These are phyloP conservation scores for Monosporascus sp. DNA, from an alignment of 2,329 filamentous ascomycete genomes.

Conservation along the genomic window DNA sequence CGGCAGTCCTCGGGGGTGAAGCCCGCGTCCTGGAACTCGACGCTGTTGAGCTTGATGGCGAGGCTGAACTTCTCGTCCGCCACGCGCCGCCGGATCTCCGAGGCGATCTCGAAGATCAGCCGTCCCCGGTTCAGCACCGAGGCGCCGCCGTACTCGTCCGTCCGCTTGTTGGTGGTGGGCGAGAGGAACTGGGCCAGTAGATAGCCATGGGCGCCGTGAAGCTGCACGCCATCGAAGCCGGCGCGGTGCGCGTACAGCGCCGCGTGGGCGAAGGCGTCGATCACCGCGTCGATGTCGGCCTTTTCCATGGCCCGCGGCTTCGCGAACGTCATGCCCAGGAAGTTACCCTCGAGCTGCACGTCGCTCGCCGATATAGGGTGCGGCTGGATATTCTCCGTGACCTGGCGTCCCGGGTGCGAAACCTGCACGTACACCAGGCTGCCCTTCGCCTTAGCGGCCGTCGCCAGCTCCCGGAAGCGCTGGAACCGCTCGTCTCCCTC, in stretches of 20 bases:
- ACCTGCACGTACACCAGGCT: conserved; percentile 56
- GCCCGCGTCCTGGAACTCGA: conserved; percentile 43
- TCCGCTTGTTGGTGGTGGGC: conserved; percentile 44
- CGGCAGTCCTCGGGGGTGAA: conserved; percentile 17
- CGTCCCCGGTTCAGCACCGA: conserved; percentile 41
- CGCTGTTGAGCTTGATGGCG: conserved; percentile 51
- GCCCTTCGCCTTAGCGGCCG: conserved; percentile 44
- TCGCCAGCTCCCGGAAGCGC: conserved; percentile 46
- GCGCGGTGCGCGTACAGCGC: conserved; percentile 18
- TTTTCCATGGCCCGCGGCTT: conserved; percentile 24
- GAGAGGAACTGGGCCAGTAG: conserved; percentile 53
- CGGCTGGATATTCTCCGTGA: conserved; percentile 24
- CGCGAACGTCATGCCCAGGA: conserved; percentile 43
- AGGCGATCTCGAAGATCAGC: conserved; percentile 47
- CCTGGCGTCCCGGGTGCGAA: conserved; percentile 57
- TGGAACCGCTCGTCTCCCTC: conserved; percentile 45
- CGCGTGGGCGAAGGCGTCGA: conserved; percentile 15
- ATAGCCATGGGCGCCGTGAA: conserved; percentile 52
- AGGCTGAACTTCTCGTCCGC: conserved; percentile 40
- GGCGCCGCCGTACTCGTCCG: conserved; percentile 50
- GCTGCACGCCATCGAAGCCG: conserved; percentile 34
- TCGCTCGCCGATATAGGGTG: conserved; percentile 36
- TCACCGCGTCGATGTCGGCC: conserved; percentile 12
- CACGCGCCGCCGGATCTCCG: conserved; percentile 32
- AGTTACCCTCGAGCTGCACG: conserved; percentile 30